Conservation (phyloP, 306 rosid genomes). For the Datisca glomerata region DNA sequence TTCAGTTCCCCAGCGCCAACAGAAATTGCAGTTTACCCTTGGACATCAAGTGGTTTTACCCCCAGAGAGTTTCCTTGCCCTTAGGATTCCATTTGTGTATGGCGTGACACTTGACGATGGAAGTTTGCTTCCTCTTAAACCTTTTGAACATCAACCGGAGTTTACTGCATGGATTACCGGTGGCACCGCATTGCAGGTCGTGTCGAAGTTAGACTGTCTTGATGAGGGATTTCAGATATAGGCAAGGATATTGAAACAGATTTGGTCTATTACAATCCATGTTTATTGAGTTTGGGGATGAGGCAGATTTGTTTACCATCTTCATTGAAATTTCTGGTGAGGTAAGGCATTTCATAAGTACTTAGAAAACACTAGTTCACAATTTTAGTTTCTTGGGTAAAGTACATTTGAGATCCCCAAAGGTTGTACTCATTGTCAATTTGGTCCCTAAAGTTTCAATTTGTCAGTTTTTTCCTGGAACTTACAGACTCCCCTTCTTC, state of each 20-base stretch:
- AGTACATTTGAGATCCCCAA: no score
- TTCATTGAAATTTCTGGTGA: slow-evolving; percentile 3
- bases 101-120: slow-evolving; percentile 74
- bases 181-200: slow-evolving; percentile 61
- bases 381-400: no score
- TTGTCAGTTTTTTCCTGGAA: no score
- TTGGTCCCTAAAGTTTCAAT: no score
- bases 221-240: slow-evolving; percentile 42
- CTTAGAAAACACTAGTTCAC: no score
- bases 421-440: no score
- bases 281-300: no score
- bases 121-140: slow-evolving; percentile 48
- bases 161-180: slow-evolving; percentile 76
- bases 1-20: slow-evolving; percentile 49
- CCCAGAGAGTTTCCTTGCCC: slow-evolving; percentile 83
- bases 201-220: slow-evolving; percentile 37
- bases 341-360: not conserved
- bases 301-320: no score
- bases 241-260: slow-evolving; percentile 17
- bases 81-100: slow-evolving; percentile 73
- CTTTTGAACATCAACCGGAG: slow-evolving; percentile 74
- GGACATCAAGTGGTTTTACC: slow-evolving; percentile 73
- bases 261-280: no score
- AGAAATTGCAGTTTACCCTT: slow-evolving; percentile 61
- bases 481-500: no score